Percentiles rank a stretch among this genome's conserved stretches.
Evolutionary conservation across 1,284 basidiomycete species (phyloP).

Genomic region (Mycosarcoma maydis): DNA sequence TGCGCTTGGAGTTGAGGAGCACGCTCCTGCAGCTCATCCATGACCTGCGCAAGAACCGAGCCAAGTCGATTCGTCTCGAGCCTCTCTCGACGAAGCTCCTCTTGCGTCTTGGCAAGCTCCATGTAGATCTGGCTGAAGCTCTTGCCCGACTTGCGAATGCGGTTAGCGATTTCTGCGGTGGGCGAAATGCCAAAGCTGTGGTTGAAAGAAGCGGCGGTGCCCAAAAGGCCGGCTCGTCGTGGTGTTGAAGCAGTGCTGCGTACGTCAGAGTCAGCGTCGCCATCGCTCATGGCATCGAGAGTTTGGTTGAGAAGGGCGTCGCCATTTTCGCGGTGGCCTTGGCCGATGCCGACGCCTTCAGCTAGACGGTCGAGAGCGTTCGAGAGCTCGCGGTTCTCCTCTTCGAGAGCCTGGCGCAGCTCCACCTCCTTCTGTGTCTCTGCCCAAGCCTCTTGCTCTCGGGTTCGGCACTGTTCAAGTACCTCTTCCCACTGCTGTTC

Average conservation of each 20-base stretch:
- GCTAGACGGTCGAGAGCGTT: constrained; percentile 63
- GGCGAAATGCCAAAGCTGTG: constrained; percentile 69
- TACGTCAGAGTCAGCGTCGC: constrained; percentile 24
- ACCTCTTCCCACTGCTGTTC: constrained; percentile 81
- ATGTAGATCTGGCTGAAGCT: constrained; percentile 89
- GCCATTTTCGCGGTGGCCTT: constrained; percentile 42
- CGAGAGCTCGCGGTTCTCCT: constrained; percentile 65
- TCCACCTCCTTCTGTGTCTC: constrained; percentile 73
- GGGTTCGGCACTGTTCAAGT: constrained; percentile 75
- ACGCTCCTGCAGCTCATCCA: constrained; percentile 61
- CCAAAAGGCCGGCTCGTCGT: constrained; percentile 25
- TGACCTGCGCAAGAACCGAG: constrained; percentile 58
- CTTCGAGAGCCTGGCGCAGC: constrained; percentile 67
- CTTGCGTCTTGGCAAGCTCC: constrained; percentile 85
- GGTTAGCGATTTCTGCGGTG: constrained; percentile 79
- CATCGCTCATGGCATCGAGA: constrained; percentile 28
- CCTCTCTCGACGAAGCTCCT: constrained; percentile 79
- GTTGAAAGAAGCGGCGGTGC: constrained; percentile 40
- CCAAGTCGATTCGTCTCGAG: constrained; percentile 56
- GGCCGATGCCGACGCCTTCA: constrained; percentile 59
- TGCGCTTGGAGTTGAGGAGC: constrained; percentile 62
- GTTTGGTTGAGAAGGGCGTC: constrained; percentile 28
- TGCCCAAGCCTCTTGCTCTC: constrained; percentile 75
- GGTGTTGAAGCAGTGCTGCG: constrained; percentile 33
- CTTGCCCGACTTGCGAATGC: constrained; percentile 72